A percentile compares a stretch with the other conserved stretches of the same genome.
Conservation (phyloP, 306 rosid genomes). For the Arachis hypogaea region DNA sequence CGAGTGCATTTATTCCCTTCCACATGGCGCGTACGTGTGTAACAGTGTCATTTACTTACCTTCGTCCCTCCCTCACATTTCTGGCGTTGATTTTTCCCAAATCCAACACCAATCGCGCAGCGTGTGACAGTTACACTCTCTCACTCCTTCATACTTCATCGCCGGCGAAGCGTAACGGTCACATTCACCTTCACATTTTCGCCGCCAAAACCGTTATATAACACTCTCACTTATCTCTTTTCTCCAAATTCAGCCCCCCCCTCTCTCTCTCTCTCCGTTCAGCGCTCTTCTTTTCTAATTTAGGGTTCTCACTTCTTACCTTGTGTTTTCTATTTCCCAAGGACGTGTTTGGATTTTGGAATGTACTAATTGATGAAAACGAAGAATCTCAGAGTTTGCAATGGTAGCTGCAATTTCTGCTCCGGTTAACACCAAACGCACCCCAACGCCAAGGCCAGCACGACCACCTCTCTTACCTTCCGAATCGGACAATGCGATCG, state of each 20-base stretch:
- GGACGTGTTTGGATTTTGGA: background rate
- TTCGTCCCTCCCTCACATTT: conserved; percentile 26
- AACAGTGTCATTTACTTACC: background rate
- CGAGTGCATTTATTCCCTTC: conserved; percentile 35
- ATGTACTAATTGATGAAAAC: background rate
- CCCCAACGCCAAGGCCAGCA: conserved; percentile 52
- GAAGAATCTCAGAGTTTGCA: conserved; percentile 1
- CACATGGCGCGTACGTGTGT: conserved; percentile 43
- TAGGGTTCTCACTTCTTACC: background rate
- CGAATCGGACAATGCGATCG: conserved; percentile 75
- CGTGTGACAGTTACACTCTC: conserved; percentile 38
- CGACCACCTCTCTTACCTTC: conserved; percentile 80
- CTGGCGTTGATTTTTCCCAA: conserved; percentile 30
- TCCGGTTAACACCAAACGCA: conserved; percentile 59
- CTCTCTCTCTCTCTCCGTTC: background rate
- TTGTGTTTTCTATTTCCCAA: background rate
- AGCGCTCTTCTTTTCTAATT: background rate
- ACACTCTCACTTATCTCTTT: background rate
- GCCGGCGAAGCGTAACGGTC: conserved; percentile 59
- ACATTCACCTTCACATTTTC: conserved; percentile 43
- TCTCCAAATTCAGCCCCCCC: background rate
- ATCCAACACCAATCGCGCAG: conserved; percentile 37
- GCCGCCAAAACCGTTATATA: background rate
- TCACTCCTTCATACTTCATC: conserved; percentile 37
- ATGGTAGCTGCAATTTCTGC: conserved; percentile 85